Evolutionary conservation across 371 early-diverging fungal genomes (phyloP), one percentile per base, ranked within the genome.

Genomic region (Lichtheimia ornata): DNA sequence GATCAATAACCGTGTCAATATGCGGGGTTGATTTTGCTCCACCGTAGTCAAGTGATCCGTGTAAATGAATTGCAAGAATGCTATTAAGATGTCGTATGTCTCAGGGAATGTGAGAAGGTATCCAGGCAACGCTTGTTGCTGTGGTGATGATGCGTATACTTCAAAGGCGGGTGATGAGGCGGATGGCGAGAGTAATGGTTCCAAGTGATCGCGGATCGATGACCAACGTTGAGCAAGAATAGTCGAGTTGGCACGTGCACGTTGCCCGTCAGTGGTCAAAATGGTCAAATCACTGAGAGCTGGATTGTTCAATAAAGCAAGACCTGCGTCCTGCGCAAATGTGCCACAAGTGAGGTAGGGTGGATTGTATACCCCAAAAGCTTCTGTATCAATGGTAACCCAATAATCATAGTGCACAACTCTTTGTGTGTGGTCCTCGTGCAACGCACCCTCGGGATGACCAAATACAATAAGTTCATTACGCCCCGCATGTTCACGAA

Each of bases 381-480:
- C 86, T 27, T 88, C 85, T 52, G 86, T 66, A 28, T 89, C 84
- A 1, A 90, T 76, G 25, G 71, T 76, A 13, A 85, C 77, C 53
- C 86, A 53, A 51, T 89, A 79, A 13, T 81, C 74, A 67, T 83
- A 90, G 61, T 78, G 84, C 40, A 82, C 68, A n/a, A 77, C 82
- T 30, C 92, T 83, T 41, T 88, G 82, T 52, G 86, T 84, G 62
- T 92, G 90, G 66, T 93, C 93, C 12, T 84, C 81, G 17, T 64
- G 62, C 17, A 84, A 77, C 5, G 73, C 82, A 9, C 92, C 79
- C 20, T 77, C 72, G 25, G 83, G 85, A 69, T 91, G 84, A 25
- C 93, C 93, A 75, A 91, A 90, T 41, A 91, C 83, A 22, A 89
- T 59, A 60, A 86, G 85, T 17, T 77, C 80, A 45, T 89, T 87